These are phyloP conservation scores for Silene uniflora DNA, from an alignment of 148 eudicot genomes.

Conservation along the genomic window DNA sequence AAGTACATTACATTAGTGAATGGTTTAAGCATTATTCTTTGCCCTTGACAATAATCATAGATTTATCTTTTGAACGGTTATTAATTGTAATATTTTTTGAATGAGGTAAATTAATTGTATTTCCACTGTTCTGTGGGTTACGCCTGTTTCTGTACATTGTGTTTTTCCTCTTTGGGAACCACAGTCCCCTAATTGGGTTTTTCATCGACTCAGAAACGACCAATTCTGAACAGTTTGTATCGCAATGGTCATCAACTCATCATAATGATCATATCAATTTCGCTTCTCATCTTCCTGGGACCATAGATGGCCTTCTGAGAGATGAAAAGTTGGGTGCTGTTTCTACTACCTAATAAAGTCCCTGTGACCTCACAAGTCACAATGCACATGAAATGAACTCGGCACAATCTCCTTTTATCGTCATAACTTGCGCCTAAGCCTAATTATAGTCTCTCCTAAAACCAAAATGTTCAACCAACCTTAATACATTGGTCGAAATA, in stretches of 20 bases:
- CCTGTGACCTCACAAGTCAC: slow-evolving; percentile 9
- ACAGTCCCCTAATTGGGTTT: too few species aligned
- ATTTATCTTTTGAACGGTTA: neutral
- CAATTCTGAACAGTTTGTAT: neutral
- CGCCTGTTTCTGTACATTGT: too few species aligned
- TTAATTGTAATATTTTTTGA: neutral
- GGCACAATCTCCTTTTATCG: neutral
- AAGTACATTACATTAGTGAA: neutral
- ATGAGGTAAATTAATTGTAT: neutral
- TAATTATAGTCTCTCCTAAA: neutral
- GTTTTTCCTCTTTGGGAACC: too few species aligned
- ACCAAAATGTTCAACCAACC: neutral
- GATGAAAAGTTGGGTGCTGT: slow-evolving; percentile 2
- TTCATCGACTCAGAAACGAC: too few species aligned
- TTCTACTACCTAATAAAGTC: slow-evolving; percentile 10
- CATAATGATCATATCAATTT: neutral
- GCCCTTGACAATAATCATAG: neutral
- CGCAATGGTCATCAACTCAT: neutral
- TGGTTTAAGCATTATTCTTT: slow-evolving; percentile 13
- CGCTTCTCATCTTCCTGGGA: neutral
- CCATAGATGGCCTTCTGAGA: neutral
- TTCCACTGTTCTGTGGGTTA: too few species aligned
- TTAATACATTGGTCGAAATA: neutral
- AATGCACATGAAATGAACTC: slow-evolving; percentile 15
- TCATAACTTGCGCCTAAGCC: neutral